Evolutionary conservation across 23 red algal genomes (phyloP).

Genomic region (Agarophyton chilense): DNA sequence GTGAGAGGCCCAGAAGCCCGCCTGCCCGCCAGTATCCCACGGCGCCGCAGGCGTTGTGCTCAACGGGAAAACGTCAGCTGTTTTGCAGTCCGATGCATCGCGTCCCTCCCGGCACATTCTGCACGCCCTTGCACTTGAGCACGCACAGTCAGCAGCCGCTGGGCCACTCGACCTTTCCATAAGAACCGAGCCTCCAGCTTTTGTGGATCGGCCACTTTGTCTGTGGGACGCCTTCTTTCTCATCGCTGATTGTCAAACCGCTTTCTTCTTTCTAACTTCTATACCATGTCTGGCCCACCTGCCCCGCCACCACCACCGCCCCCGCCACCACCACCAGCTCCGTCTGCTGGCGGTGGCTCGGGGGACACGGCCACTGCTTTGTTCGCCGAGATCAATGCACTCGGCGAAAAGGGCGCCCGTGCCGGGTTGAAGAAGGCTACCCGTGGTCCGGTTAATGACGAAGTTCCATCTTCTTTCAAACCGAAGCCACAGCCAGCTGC

Average conservation of each 20-base stretch:
- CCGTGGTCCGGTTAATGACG: slow-evolving; percentile 76
- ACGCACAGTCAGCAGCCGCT: not conserved
- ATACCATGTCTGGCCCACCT: slow-evolving; percentile 61
- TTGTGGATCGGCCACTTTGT: not conserved
- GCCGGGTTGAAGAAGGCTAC: slow-evolving; percentile 87
- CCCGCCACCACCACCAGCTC: slow-evolving; percentile 78
- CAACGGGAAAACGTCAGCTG: slow-evolving; percentile 14
- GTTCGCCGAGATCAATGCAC: slow-evolving; percentile 89
- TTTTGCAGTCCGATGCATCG: slow-evolving; percentile 1
- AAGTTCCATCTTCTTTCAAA: slow-evolving; percentile 31
- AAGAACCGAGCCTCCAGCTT: not conserved
- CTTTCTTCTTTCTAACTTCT: not conserved
- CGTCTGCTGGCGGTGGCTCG: slow-evolving; percentile 2
- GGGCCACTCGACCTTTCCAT: not conserved
- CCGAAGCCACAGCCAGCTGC: slow-evolving; percentile 39
- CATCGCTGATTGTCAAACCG: not conserved
- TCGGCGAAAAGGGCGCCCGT: slow-evolving; percentile 68
- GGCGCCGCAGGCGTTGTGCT: not conserved
- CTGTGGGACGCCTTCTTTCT: not conserved
- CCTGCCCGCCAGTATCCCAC: not conserved
- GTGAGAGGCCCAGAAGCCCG: not conserved
- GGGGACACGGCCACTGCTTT: slow-evolving; percentile 74
- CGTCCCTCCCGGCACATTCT: not conserved
- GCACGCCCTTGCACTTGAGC: not conserved
- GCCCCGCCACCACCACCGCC: slow-evolving; percentile 87